Evolutionary conservation across 139 green algal genomes (phyloP).

Genomic region (Pleodorina starrii): DNA sequence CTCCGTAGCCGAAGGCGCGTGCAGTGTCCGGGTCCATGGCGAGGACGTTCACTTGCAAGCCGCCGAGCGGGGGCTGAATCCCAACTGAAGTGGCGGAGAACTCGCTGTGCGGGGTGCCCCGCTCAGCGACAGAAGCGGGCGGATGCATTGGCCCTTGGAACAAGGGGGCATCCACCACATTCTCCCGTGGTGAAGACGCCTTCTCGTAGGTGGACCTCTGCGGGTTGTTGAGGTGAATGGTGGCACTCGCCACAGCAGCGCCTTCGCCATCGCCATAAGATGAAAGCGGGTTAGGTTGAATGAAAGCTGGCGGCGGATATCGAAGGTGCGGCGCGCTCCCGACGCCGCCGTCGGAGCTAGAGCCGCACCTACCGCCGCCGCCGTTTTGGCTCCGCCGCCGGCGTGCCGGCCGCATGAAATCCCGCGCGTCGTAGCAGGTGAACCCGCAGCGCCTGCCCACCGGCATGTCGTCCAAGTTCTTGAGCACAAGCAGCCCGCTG

Average conservation of each 20-base stretch:
- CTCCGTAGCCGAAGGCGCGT: background rate
- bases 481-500: background rate
- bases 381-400: background rate
- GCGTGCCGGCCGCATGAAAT: background rate
- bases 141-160: background rate
- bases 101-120: no score
- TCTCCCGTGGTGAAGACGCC: background rate
- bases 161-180: background rate
- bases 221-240: background rate
- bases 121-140: background rate
- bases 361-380: no score
- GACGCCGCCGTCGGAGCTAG: background rate
- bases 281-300: background rate
- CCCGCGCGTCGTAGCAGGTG: background rate
- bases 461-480: slow-evolving; percentile 37
- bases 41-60: background rate
- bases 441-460: slow-evolving; percentile 5
- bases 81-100: background rate
- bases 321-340: background rate
- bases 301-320: background rate
- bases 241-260: background rate
- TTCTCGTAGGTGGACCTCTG: background rate
- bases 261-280: background rate
- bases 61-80: background rate
- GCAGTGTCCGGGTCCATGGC: background rate